Conservation (phyloP, 257 asterid genomes). For the Dorcoceras hygrometricum region DNA sequence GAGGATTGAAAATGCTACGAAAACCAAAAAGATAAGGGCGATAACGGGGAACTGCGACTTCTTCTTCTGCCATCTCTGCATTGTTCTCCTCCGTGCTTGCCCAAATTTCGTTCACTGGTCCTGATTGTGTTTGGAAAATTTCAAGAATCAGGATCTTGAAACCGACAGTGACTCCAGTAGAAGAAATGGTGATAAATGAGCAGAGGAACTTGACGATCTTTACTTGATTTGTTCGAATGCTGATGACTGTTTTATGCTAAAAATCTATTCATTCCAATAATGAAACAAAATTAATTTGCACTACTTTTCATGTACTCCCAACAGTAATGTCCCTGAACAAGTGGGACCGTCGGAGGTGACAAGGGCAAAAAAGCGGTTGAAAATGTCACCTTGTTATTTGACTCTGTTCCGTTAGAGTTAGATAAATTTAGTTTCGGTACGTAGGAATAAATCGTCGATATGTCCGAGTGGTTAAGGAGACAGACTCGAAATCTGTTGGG, state of each 20-base stretch:
- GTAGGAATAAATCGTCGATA: slow-evolving; percentile 33
- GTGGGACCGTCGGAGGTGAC: too few relatives aligned
- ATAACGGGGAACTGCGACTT: slow-evolving; percentile 55
- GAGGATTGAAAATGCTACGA: slow-evolving; percentile 53
- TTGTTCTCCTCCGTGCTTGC: slow-evolving; percentile 18
- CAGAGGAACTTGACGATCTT: neutral
- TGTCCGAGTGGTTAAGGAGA: slow-evolving; percentile 99
- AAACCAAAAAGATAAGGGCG: slow-evolving; percentile 44
- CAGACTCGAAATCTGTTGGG: slow-evolving; percentile 51
- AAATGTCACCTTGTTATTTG: too few relatives aligned
- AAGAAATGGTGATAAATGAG: slow-evolving; percentile 5
- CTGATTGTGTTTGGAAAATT: neutral
- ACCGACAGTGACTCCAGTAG: slow-evolving; percentile 32
- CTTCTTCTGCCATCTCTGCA: slow-evolving; percentile 71
- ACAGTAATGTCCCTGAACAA: neutral
- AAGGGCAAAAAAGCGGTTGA: too few relatives aligned
- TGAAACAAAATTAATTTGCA: neutral
- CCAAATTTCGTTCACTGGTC: slow-evolving; percentile 17
- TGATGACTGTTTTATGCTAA: too few relatives aligned
- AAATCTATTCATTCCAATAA: neutral
- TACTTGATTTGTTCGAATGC: neutral
- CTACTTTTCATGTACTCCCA: neutral
- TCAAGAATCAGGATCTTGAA: slow-evolving; percentile 24
- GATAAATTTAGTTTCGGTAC: too few relatives aligned
- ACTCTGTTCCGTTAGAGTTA: neutral